Conservation (phyloP, 352 stramenopile species). For the Globisporangium camurandrum region DNA sequence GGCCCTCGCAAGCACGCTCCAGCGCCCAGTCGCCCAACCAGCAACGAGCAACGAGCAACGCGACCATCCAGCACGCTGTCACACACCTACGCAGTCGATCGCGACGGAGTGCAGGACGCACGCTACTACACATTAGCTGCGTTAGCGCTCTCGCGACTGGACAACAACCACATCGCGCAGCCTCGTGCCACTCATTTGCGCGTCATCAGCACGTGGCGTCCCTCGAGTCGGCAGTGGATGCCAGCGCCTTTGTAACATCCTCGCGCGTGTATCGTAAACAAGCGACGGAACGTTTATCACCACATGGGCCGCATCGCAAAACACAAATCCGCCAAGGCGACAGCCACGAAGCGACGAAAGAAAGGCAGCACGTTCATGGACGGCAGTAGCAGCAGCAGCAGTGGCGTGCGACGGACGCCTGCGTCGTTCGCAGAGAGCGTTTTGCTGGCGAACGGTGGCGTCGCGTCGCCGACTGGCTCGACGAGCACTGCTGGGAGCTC, state of each 20-base stretch:
- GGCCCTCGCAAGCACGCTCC: too few species aligned
- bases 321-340: constrained; percentile 14
- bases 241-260: background rate
- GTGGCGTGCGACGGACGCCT: constrained; percentile 21
- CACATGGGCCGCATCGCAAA: constrained; percentile 15
- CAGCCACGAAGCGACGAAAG: constrained; percentile 11
- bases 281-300: background rate
- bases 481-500: constrained; percentile 9
- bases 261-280: background rate
- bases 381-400: constrained; percentile 12
- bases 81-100: too few species aligned
- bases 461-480: constrained; percentile 9
- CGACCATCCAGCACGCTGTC: too few species aligned
- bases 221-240: constrained; percentile 6
- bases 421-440: constrained; percentile 5
- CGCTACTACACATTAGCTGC: too few species aligned
- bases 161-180: too few species aligned
- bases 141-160: too few species aligned
- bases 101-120: too few species aligned
- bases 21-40: too few species aligned
- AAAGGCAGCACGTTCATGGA: background rate
- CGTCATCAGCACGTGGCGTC: too few species aligned
- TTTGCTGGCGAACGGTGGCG: constrained; percentile 6
- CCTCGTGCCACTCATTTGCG: too few species aligned
- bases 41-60: too few species aligned